Base-by-base conservation (phyloP, 257 asterid species). In the Penstemon davidsonii region DNA sequence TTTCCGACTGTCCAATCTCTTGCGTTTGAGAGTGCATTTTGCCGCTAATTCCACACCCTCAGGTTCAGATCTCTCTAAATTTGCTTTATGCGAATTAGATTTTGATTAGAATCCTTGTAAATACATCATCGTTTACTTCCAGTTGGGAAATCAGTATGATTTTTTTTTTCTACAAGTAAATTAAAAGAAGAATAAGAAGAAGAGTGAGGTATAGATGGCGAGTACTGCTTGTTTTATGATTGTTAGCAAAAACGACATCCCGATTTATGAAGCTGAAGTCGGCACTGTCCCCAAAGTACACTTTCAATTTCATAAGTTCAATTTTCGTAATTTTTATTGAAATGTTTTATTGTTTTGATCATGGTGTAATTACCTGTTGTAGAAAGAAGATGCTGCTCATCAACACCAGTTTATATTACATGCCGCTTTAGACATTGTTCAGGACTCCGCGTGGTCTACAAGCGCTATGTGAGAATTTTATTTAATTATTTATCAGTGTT, bases 381-480 rank as follows among this genome's bases (percentile, higher is more conserved):
- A 94, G 99, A 94, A 86, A 78, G 97, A 94, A 66, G 99, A 94
- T 67, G 96, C 95, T 69, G 99, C 97, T 61, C 97, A 94, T 82
- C 91, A 85, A 62, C 96, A 90, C 83, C 99, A 94, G 79, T 94
- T 94, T 79, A 94, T 94, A 57, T 76, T 94, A 57, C 97, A 94
- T 76, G 96, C 97, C 7, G 94, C 99, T 18, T 83, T 94, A 70
- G 97, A 91, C 76, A 86, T 94, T 73, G 95, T 88, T 67, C 97
- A 94, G 84, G 97, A 94, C 77, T 84, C 75, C 67, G 97, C 97
- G 15, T 94, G 99, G 97, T 87, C 95, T 78, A 91, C 99, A 53
- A 91, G 90, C 84, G 96, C 97, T 42, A 94, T 94, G 96, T 94
- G 71, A 88, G 93, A 70, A 79, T 83, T 43, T 55, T 13, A 8